These are phyloP conservation scores for Aspergillus sp. DNA, from an alignment of 2,329 filamentous ascomycete genomes.

Conservation along the genomic window DNA sequence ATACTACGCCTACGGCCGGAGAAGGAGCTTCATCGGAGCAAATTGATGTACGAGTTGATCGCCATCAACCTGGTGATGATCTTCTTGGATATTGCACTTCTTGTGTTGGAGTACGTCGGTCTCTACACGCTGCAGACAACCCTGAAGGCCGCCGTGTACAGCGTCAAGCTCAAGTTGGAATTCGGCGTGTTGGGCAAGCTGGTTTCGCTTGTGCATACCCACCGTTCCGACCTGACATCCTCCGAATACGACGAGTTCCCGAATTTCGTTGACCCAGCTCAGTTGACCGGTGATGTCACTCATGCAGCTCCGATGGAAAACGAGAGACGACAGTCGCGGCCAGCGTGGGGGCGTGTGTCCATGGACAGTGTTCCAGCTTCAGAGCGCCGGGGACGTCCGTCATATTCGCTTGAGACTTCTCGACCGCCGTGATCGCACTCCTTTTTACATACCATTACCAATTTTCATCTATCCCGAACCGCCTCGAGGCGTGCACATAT, in stretches of 20 bases:
- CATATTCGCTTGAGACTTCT: slow-evolving; percentile 9
- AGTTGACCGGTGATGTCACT: slow-evolving; percentile 33
- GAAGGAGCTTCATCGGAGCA: slow-evolving; percentile 29
- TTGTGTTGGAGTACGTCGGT: slow-evolving; percentile 39
- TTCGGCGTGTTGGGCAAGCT: slow-evolving; percentile 43
- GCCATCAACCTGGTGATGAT: slow-evolving; percentile 45
- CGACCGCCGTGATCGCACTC: slow-evolving; percentile 11
- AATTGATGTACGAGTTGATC: slow-evolving; percentile 44
- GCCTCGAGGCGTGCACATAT: neutral
- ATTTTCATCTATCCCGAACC: too few relatives aligned
- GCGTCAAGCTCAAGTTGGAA: slow-evolving; percentile 45
- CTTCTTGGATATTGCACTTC: slow-evolving; percentile 38
- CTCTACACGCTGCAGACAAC: slow-evolving; percentile 40
- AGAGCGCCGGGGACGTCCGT: slow-evolving; percentile 16
- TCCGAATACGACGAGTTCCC: slow-evolving; percentile 30
- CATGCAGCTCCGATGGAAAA: slow-evolving; percentile 21
- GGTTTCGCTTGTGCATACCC: slow-evolving; percentile 32
- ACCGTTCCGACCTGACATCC: slow-evolving; percentile 24
- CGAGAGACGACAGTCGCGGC: slow-evolving; percentile 7
- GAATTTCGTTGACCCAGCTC: slow-evolving; percentile 36
- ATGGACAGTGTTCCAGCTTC: slow-evolving; percentile 23
- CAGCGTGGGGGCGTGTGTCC: slow-evolving; percentile 20
- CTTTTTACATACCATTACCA: neutral
- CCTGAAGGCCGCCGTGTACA: slow-evolving; percentile 42
- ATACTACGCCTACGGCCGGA: slow-evolving; percentile 32